phyloP scores from a whole-genome alignment of 805 yeast species.

The Kuraishia piskuri region DNA sequence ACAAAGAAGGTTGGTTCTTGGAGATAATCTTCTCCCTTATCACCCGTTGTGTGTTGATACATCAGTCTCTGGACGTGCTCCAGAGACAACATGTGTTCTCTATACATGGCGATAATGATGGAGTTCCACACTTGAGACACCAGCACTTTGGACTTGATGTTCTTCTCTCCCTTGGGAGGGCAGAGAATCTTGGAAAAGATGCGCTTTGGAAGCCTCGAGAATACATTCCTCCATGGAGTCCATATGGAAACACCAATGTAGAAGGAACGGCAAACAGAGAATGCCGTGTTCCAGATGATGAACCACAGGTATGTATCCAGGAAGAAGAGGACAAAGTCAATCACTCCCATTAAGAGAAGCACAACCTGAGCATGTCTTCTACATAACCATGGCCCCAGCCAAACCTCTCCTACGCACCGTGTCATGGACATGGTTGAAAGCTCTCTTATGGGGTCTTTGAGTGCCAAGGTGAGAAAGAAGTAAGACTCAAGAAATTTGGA shows the following conservation, averaged over 20 bases:
- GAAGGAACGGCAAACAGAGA: slow-evolving; percentile 59
- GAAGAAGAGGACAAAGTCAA: slow-evolving; percentile 64
- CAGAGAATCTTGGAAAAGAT: slow-evolving; percentile 62
- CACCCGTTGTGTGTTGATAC: slow-evolving; percentile 38
- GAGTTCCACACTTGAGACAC: slow-evolving; percentile 80
- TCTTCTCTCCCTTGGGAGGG: slow-evolving; percentile 24
- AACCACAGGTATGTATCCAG: slow-evolving; percentile 84
- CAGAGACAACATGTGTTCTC: slow-evolving; percentile 68
- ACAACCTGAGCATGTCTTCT: slow-evolving; percentile 47
- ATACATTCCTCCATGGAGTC: slow-evolving; percentile 85
- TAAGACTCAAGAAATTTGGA: slow-evolving; percentile 73
- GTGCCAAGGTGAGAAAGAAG: slow-evolving; percentile 63
- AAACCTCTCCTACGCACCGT: slow-evolving; percentile 53
- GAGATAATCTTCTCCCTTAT: slow-evolving; percentile 31
- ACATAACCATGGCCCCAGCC: slow-evolving; percentile 47
- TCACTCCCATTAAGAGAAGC: slow-evolving; percentile 40
- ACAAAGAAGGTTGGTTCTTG: slow-evolving; percentile 74
- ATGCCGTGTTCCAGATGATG: slow-evolving; percentile 67
- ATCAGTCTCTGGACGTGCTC: slow-evolving; percentile 64
- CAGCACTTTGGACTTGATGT: slow-evolving; percentile 39
- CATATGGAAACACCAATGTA: slow-evolving; percentile 74
- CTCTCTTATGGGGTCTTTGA: slow-evolving; percentile 68
- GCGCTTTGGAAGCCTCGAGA: slow-evolving; percentile 67
- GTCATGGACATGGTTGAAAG: slow-evolving; percentile 45
- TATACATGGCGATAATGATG: slow-evolving; percentile 70